These are phyloP conservation scores for Trichophyton schoenleinii DNA, from an alignment of 2,329 filamentous ascomycete species.

Conservation along the genomic window DNA sequence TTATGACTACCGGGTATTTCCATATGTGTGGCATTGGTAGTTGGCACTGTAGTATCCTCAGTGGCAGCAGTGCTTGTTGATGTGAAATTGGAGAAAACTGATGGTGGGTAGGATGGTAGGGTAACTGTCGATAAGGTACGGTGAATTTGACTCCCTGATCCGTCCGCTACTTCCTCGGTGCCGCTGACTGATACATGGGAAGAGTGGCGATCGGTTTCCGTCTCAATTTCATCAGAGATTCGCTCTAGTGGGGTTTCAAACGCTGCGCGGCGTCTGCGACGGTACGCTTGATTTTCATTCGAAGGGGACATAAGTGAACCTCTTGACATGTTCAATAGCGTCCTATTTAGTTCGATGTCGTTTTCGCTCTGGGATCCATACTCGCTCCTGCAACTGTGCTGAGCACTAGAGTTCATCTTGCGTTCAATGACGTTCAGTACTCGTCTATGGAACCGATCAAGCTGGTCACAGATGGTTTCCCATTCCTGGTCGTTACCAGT, in stretches of 20 bases:
- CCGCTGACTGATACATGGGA: not conserved
- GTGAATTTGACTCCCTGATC: not conserved
- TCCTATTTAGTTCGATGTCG: slow-evolving; percentile 1
- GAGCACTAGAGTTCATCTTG: slow-evolving; percentile 8
- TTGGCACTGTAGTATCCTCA: not conserved
- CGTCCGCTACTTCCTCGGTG: not conserved
- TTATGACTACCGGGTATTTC: not conserved
- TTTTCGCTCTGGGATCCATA: not conserved
- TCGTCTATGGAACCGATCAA: slow-evolving; percentile 9
- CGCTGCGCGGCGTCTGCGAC: not conserved
- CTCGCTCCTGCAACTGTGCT: slow-evolving; percentile 8
- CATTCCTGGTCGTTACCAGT: slow-evolving; percentile 10
- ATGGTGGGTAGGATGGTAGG: not conserved
- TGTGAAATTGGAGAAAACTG: not conserved
- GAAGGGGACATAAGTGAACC: not conserved
- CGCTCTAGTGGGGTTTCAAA: not conserved
- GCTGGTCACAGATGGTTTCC: slow-evolving; percentile 12
- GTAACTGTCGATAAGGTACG: not conserved
- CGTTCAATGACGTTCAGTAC: slow-evolving; percentile 10
- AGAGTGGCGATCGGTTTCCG: not conserved
- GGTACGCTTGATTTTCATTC: not conserved
- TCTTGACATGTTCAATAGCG: not conserved
- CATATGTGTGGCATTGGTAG: not conserved
- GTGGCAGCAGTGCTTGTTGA: not conserved
- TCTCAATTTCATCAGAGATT: not conserved